Percentiles rank a stretch among this genome's conserved stretches.
Conservation (phyloP, 2,329 filamentous ascomycete genomes). For the Penicillium sp. region DNA sequence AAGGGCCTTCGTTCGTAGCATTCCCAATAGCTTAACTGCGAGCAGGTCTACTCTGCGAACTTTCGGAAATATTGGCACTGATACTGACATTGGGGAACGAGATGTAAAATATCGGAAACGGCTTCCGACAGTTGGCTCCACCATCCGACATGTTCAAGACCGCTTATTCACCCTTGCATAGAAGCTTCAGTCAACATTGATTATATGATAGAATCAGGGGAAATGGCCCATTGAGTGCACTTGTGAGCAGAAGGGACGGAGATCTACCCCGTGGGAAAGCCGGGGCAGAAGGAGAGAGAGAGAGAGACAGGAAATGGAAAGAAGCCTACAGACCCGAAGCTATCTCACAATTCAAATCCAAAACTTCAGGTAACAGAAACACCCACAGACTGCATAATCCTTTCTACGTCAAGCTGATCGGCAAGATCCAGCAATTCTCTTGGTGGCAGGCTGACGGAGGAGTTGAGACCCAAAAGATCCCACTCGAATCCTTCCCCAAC, state of each 20-base stretch:
- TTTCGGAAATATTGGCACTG: no score
- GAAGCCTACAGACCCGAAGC: no score
- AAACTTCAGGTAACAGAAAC: constrained; percentile 6
- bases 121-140: not conserved
- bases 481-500: constrained; percentile 25
- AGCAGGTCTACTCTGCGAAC: no score
- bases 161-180: not conserved
- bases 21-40: no score
- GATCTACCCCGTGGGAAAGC: no score
- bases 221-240: no score
- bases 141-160: not conserved
- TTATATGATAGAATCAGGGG: not conserved
- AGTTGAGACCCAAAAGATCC: constrained; percentile 24
- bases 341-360: not conserved
- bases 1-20: no score
- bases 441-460: constrained; percentile 25
- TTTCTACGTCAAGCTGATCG: constrained; percentile 25
- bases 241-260: no score
- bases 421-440: constrained; percentile 26
- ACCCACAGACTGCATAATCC: constrained; percentile 23
- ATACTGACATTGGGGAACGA: no score
- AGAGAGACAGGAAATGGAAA: no score
- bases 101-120: no score
- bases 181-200: not conserved
- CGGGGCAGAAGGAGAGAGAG: no score